phyloP scores from a whole-genome alignment of 345 rosid genomes.

The Angophora floribunda region DNA sequence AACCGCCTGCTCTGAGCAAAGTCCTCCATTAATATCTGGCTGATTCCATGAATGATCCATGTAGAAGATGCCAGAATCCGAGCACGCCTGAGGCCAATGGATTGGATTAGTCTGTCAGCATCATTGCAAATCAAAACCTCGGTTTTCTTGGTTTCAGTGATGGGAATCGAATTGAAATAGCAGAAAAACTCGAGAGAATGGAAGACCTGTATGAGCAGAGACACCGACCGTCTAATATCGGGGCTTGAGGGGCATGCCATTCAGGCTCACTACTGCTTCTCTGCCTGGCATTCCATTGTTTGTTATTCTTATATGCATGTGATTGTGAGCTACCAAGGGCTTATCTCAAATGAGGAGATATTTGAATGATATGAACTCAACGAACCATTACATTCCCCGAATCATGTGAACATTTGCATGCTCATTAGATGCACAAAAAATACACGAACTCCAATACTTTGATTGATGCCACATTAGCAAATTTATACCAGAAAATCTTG shows the following conservation, averaged over 20 bases:
- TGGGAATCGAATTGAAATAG: background rate
- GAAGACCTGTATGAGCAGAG: background rate
- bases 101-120: background rate
- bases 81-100: constrained; percentile 36
- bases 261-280: background rate
- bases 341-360: background rate
- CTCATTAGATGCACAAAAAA: background rate
- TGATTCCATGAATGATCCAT: constrained; percentile 57
- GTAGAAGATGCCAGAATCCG: constrained; percentile 72
- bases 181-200: background rate
- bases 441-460: background rate
- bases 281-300: background rate
- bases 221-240: background rate
- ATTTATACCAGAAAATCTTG: constrained; percentile 12
- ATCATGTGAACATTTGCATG: background rate
- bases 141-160: background rate
- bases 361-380: background rate
- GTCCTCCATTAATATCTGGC: constrained; percentile 45
- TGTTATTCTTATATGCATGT: background rate
- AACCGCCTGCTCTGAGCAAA: constrained; percentile 48
- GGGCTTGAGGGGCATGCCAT: background rate
- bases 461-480: background rate
- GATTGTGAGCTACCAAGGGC: background rate
- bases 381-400: background rate
- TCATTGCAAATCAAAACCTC: background rate